phyloP scores from a whole-genome alignment of 495 filamentous ascomycete species.

The Hapsidospora chrysogenum region DNA sequence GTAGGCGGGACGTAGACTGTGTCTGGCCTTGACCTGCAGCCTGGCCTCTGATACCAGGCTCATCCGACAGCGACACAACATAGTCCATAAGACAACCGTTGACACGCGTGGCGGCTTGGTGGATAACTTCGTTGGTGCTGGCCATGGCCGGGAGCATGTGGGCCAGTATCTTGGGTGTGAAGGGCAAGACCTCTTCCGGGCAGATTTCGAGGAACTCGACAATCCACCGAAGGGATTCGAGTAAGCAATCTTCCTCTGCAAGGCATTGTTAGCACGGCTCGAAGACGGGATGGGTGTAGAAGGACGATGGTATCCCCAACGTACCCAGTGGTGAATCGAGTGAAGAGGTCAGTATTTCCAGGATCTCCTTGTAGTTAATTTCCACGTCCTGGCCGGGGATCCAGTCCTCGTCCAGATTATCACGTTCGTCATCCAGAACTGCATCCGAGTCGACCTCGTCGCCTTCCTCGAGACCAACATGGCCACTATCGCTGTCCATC shows the following conservation, averaged over 20 bases:
- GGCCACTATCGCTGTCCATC: slow-evolving; percentile 42
- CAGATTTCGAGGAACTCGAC: slow-evolving; percentile 94
- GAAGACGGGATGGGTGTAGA: no score
- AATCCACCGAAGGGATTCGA: slow-evolving; percentile 88
- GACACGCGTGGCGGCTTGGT: slow-evolving; percentile 72
- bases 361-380: slow-evolving; percentile 78
- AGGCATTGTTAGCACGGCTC: no score
- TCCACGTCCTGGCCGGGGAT: slow-evolving; percentile 93
- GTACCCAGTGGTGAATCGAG: slow-evolving; percentile 69
- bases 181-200: slow-evolving; percentile 90
- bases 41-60: slow-evolving; percentile 15
- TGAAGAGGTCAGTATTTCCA: slow-evolving; percentile 84
- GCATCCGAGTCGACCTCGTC: slow-evolving; percentile 42
- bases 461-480: slow-evolving; percentile 20
- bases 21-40: slow-evolving; percentile 19
- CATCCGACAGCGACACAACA: slow-evolving; percentile 78
- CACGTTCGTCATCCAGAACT: slow-evolving; percentile 42
- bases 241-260: slow-evolving; percentile 71
- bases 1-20: slow-evolving; percentile 23
- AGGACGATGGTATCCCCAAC: slow-evolving; percentile 4
- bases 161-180: slow-evolving; percentile 78
- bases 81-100: slow-evolving; percentile 84
- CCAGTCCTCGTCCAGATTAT: slow-evolving; percentile 74
- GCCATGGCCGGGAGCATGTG: slow-evolving; percentile 92
- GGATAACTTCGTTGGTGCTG: slow-evolving; percentile 73